phyloP scores from a whole-genome alignment of 345 rosid genomes.

The thale cress (Arabidopsis thaliana) region TAIR10.1 NC_003074.8:20887501-20888000 shows the following conservation, averaged over 20 bases:
- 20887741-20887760: slow-evolving; percentile 91
- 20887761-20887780: slow-evolving; percentile 93
- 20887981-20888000: slow-evolving; percentile 72
- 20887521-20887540: slow-evolving; percentile 85
- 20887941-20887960: slow-evolving; percentile 72
- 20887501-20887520: slow-evolving; percentile 56
- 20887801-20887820: slow-evolving; percentile 68
- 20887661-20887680: slow-evolving; percentile 73
- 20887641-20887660: slow-evolving; percentile 75
- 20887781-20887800: slow-evolving; percentile 83
- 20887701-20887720: slow-evolving; percentile 87
- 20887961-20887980: slow-evolving; percentile 86
- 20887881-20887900: slow-evolving; percentile 5
- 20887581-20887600: background rate
- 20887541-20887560: slow-evolving; percentile 75
- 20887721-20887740: slow-evolving; percentile 87
- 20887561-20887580: slow-evolving; percentile 56
- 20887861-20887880: background rate
- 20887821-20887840: slow-evolving; percentile 62
- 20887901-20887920: slow-evolving; percentile 6
- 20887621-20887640: slow-evolving; percentile 39
- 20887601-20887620: slow-evolving; percentile 24
- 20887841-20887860: slow-evolving; percentile 8
- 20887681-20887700: slow-evolving; percentile 72
- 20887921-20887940: slow-evolving; percentile 64